Conservation (phyloP, 805 yeast species). For the Groenewaldozyma salmanticensis region DNA sequence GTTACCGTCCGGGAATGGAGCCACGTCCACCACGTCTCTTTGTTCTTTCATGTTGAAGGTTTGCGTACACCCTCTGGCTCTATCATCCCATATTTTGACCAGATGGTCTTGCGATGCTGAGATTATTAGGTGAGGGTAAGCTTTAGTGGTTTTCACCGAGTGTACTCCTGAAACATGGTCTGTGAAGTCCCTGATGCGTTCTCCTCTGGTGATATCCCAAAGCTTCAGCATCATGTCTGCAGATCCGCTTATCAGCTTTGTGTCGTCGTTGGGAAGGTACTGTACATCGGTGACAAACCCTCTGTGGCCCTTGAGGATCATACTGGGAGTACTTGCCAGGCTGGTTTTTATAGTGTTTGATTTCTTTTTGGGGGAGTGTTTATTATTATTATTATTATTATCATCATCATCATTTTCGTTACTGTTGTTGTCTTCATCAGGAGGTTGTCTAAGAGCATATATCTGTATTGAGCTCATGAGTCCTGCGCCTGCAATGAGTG, state of each 20-base stretch:
- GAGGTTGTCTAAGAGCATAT: slow-evolving; percentile 30
- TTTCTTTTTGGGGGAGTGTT: neutral
- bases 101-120: slow-evolving; percentile 68
- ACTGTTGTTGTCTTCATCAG: neutral
- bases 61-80: slow-evolving; percentile 34
- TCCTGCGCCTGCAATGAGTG: slow-evolving; percentile 70
- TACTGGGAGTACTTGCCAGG: slow-evolving; percentile 30
- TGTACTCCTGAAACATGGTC: slow-evolving; percentile 42
- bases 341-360: too few species aligned
- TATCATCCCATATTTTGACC: slow-evolving; percentile 69
- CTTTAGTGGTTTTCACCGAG: slow-evolving; percentile 55
- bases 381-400: neutral
- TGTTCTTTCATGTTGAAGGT: slow-evolving; percentile 32
- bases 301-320: slow-evolving; percentile 66
- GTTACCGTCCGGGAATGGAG: slow-evolving; percentile 58
- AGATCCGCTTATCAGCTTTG: slow-evolving; percentile 54
- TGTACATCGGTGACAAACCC: slow-evolving; percentile 73
- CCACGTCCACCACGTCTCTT: neutral
- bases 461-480: slow-evolving; percentile 70
- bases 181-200: slow-evolving; percentile 25
- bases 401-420: too few species aligned
- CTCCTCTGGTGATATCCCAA: slow-evolving; percentile 70
- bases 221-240: slow-evolving; percentile 73
- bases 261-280: slow-evolving; percentile 52
- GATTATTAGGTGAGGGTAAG: slow-evolving; percentile 44